Conservation (phyloP, 2,329 filamentous ascomycete genomes). For the Ophiostoma australiae region DNA sequence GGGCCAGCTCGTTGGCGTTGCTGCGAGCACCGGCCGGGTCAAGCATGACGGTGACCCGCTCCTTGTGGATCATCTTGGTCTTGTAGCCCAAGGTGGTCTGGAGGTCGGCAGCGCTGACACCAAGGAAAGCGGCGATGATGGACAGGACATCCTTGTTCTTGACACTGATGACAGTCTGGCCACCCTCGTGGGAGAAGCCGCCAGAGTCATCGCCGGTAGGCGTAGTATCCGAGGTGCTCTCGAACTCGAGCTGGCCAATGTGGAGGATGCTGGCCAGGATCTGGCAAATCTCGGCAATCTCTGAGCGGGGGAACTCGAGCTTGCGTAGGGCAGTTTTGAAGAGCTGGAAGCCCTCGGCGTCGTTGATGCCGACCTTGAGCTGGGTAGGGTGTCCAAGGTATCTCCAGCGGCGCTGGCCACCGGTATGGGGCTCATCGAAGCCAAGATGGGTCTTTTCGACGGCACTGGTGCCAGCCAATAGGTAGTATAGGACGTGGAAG, state of each 20-base stretch:
- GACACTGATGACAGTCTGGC: slow-evolving; percentile 76
- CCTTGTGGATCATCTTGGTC: slow-evolving; percentile 91
- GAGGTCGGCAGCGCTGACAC: slow-evolving; percentile 72
- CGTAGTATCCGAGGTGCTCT: slow-evolving; percentile 72
- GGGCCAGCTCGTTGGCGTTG: slow-evolving; percentile 89
- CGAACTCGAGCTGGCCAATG: slow-evolving; percentile 93
- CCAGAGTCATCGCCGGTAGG: slow-evolving; percentile 84
- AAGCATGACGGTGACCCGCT: slow-evolving; percentile 97
- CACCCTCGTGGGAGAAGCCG: slow-evolving; percentile 92
- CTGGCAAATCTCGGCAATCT: slow-evolving; percentile 96
- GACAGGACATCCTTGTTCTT: slow-evolving; percentile 87
- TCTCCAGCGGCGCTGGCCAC: slow-evolving; percentile 76
- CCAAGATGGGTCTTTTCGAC: slow-evolving; percentile 85
- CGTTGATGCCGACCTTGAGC: slow-evolving; percentile 94
- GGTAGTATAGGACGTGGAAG: slow-evolving; percentile 93
- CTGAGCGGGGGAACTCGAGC: slow-evolving; percentile 84
- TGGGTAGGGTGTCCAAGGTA: slow-evolving; percentile 96
- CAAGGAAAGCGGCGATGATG: slow-evolving; percentile 90
- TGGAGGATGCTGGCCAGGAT: slow-evolving; percentile 91
- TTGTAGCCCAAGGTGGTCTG: slow-evolving; percentile 90
- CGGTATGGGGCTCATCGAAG: slow-evolving; percentile 47
- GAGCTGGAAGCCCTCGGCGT: slow-evolving; percentile 89
- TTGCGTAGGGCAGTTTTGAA: slow-evolving; percentile 95
- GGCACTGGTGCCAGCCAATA: slow-evolving; percentile 83
- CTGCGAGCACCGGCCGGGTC: slow-evolving; percentile 83